Evolutionary conservation across 495 filamentous ascomycete species (phyloP), one percentile per base, ranked within the genome.

Genomic region (Trichoderma orchidacearum): DNA sequence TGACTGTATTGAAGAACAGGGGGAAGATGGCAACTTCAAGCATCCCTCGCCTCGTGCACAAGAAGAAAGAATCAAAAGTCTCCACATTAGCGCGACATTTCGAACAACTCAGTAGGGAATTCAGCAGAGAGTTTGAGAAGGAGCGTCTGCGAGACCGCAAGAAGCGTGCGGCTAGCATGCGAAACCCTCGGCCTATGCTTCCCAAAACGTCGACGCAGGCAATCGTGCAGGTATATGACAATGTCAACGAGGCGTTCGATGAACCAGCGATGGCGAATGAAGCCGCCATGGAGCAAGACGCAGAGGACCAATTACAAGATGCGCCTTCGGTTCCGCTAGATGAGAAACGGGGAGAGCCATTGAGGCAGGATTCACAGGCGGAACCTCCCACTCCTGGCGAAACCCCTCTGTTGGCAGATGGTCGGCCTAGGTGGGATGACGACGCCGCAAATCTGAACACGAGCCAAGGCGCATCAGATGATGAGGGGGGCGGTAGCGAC

Each of bases 151-250:
- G 85, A 56, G 91, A 99, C 63, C 80, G 85, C 64, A 83, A 83
- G 51, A 85, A 90, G 62, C 78, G 89, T 57, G 86, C 86, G 41
- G 86, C 87, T n/a, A 89, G 84, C 61, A 85, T 83, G 63, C 82
- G 83, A 15, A 85, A 88, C 63, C 83, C 87, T 0, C 81, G 91
- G 55, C 90, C 88, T 18, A 90, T 90, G 63, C 66, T 78, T 29
- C 93, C 92, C 15, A 81, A 91, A 56, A 85, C 90, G 13, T 90
- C 89, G n/a, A 94, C 92, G 23, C 93, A 90, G 65, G 90, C 94
- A 1, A 91, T 94, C 59, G 92, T 99, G 15, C 89, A 96, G 66
- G 89, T 99, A 48, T 99, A 96, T 66, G 82, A 85, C 59, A 90
- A 95, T 63, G 88, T 95, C 12, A 81, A 87, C 59, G 90, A 96